These are phyloP conservation scores for Hericium alpestre DNA, from an alignment of 768 basidiomycete species.

Conservation along the genomic window DNA sequence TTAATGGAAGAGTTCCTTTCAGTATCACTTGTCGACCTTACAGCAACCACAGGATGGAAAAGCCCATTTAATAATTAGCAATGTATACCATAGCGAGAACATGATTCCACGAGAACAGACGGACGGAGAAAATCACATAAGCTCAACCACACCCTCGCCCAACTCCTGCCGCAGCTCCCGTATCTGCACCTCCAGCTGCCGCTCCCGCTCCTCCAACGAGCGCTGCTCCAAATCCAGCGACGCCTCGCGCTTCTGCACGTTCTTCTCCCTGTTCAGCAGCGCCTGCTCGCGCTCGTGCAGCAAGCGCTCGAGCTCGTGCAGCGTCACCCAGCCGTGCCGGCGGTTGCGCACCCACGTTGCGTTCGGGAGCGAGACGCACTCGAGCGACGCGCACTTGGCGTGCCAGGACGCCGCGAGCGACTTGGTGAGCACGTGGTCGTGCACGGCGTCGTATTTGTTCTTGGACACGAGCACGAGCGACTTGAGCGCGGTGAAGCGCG, in stretches of 20 bases:
- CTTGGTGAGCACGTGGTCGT: constrained; percentile 5
- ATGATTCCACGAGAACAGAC: background rate
- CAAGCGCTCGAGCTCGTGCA: constrained; percentile 13
- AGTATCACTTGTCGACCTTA: no score
- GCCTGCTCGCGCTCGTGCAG: constrained; percentile 7
- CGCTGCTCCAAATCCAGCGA: background rate
- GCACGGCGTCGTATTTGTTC: constrained; percentile 14
- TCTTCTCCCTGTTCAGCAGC: background rate
- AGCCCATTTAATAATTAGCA: no score
- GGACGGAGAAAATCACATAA: background rate
- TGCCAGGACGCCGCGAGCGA: constrained; percentile 15
- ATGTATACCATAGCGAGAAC: background rate
- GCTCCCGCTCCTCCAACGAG: background rate
- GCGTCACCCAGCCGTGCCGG: constrained; percentile 15
- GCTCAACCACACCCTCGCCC: background rate
- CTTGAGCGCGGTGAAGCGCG: constrained; percentile 14
- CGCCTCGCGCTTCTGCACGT: constrained; percentile 3
- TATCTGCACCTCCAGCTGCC: background rate
- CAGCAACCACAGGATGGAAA: no score
- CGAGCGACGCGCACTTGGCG: constrained; percentile 14
- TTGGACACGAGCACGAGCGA: constrained; percentile 18
- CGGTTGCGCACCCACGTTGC: constrained; percentile 14
- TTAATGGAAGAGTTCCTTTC: background rate
- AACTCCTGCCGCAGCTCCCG: constrained; percentile 2
- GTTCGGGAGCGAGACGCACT: constrained; percentile 16